These are phyloP conservation scores for Pythium volutum DNA, from an alignment of 352 stramenopile genomes.

Conservation along the genomic window DNA sequence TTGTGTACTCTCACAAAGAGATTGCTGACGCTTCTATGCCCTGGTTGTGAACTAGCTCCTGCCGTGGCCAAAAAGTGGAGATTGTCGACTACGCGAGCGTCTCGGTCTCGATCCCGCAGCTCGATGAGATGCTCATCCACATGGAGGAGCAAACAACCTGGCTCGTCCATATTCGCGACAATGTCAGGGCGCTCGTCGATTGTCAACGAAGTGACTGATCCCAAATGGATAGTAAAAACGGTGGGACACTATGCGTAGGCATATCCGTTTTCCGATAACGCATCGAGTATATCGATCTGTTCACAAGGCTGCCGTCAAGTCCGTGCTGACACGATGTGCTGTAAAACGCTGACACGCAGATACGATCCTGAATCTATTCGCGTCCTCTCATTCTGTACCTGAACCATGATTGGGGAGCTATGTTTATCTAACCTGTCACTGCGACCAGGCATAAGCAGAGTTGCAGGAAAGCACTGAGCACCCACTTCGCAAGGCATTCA, in stretches of 20 bases:
- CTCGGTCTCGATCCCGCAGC: constrained; percentile 62
- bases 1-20: background rate
- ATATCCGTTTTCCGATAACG: too few species aligned
- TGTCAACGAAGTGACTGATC: constrained; percentile 31
- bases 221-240: background rate
- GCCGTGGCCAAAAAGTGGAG: constrained; percentile 73
- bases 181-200: constrained; percentile 67
- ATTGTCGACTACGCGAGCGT: constrained; percentile 74
- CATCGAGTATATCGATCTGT: background rate
- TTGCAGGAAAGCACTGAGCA: too few species aligned
- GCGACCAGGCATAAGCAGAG: too few species aligned
- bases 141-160: constrained; percentile 61
- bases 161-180: constrained; percentile 69
- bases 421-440: too few species aligned
- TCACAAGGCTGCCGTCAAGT: too few species aligned
- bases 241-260: too few species aligned
- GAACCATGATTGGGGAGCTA: background rate
- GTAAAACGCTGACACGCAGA: background rate
- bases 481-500: too few species aligned
- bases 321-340: too few species aligned
- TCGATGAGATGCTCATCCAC: constrained; percentile 77
- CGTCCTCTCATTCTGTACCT: background rate
- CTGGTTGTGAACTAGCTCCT: constrained; percentile 36
- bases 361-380: background rate
- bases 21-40: background rate